These are phyloP conservation scores for Tolypocladium endophyticum DNA, from an alignment of 2,329 filamentous ascomycete genomes.

Conservation along the genomic window DNA sequence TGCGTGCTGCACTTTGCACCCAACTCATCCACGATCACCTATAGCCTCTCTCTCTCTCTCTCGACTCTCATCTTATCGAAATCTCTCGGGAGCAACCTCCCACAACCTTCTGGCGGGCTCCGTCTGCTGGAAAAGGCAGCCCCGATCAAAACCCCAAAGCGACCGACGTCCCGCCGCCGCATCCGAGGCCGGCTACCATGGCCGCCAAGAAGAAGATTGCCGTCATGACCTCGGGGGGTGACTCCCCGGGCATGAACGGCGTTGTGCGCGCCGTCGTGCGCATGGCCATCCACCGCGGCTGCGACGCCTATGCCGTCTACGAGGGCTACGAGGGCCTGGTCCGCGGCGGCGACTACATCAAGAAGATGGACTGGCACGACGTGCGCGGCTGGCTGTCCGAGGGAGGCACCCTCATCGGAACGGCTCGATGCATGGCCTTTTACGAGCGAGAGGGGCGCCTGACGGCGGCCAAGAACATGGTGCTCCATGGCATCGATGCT, in stretches of 20 bases:
- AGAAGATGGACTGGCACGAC: conserved; percentile 81
- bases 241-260: conserved; percentile 91
- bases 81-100: conserved; percentile 16
- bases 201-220: conserved; percentile 59
- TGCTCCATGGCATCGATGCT: conserved; percentile 85
- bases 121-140: background rate
- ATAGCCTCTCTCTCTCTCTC: background rate
- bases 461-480: conserved; percentile 85
- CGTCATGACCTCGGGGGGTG: conserved; percentile 89
- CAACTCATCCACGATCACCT: background rate
- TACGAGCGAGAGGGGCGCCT: conserved; percentile 79
- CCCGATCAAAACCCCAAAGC: background rate
- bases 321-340: conserved; percentile 96
- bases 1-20: background rate
- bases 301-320: conserved; percentile 72
- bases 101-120: conserved; percentile 13
- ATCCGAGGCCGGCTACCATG: conserved; percentile 19
- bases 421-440: conserved; percentile 85
- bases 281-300: conserved; percentile 76
- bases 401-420: conserved; percentile 92
- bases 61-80: conserved; percentile 10
- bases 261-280: conserved; percentile 84
- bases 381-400: conserved; percentile 91
- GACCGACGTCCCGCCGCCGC: background rate
- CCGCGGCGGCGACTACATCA: conserved; percentile 78